Evolutionary conservation across 306 rosid genomes (phyloP), one percentile per base, ranked within the genome.

Genomic region (Cicer yamashitae): DNA sequence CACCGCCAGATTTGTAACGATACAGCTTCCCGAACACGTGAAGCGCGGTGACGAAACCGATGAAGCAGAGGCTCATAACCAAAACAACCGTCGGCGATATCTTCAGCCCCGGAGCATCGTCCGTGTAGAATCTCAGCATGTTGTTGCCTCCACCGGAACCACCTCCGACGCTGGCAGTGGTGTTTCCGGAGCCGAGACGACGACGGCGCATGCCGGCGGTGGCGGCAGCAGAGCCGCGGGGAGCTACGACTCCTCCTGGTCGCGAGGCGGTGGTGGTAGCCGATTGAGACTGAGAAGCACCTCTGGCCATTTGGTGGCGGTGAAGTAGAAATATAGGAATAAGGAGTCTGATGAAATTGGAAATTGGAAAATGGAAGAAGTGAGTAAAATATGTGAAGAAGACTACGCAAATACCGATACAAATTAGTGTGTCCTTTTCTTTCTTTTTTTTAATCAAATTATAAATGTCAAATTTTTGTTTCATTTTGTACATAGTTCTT

Each of bases 101-200:
- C 92, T 93, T 90, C 88, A 90, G 59, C 20, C 96, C 98, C 0
- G 98, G 96, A 4, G 96, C 96, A 10, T 90, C 94, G 50, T 93
- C 96, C 2, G 98, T 93, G 90, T 93, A 93, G 89, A 93, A 93
- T 48, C 98, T 86, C 45, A 90, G 88, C 98, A 93, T 90, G 84
- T 93, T 92, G 58, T 82, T 70, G 6, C 77, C 67, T 7, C 57
- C 74, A 3, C 82, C 84, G 17, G 91, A 85, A 50, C 87, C 76
- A 1, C 74, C 84, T 9, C 76, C 78, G 1, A 7, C 52, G 1
- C n/a, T n/a, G 56, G 39, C 44, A 10, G 86, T 43, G 17, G 86
- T 79, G 78, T 70, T 83, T 10, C 85, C 82, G 3, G 86, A 78
- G 5, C 70, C 80, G 6, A 79, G 12, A 5, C 97, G 89, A 8